These are phyloP conservation scores for Lichtheimia ornata DNA, from an alignment of 371 early-diverging fungal species.

Conservation along the genomic window DNA sequence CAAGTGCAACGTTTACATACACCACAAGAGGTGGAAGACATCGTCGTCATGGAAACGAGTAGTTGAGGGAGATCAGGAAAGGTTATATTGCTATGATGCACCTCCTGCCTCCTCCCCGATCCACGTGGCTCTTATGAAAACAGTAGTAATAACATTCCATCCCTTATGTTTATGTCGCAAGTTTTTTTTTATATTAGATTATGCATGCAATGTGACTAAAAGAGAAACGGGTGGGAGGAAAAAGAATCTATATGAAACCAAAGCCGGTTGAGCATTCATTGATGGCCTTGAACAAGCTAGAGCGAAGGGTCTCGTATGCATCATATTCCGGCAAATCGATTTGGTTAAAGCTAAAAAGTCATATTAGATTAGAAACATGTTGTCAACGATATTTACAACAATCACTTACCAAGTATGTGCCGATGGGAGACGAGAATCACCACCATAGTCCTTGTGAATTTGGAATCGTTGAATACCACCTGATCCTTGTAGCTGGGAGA, in stretches of 20 bases:
- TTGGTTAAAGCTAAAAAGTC: conserved; percentile 91
- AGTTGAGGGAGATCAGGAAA: too few species aligned
- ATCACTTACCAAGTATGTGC: conserved; percentile 96
- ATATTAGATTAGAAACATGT: neutral
- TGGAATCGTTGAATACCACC: conserved; percentile 97
- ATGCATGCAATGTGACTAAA: neutral
- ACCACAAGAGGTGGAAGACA: too few species aligned
- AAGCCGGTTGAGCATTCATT: conserved; percentile 96
- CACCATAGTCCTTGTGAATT: conserved; percentile 96
- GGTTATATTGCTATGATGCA: too few species aligned
- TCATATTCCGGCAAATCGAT: conserved; percentile 96
- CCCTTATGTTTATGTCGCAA: too few species aligned
- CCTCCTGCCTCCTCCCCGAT: too few species aligned
- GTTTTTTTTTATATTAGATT: neutral
- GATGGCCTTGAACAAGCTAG: conserved; percentile 87
- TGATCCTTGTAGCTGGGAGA: conserved; percentile 92
- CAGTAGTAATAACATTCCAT: too few species aligned
- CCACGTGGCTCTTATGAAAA: too few species aligned
- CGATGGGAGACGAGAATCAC: conserved; percentile 86
- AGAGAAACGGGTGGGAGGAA: neutral
- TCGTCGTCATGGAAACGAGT: too few species aligned
- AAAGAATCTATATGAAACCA: conserved; percentile 73
- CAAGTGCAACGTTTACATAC: too few species aligned
- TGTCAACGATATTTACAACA: conserved; percentile 1
- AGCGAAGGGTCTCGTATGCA: conserved; percentile 89